Base-by-base conservation (phyloP, 2,329 filamentous ascomycete genomes). In the Fusarium sp. region DNA sequence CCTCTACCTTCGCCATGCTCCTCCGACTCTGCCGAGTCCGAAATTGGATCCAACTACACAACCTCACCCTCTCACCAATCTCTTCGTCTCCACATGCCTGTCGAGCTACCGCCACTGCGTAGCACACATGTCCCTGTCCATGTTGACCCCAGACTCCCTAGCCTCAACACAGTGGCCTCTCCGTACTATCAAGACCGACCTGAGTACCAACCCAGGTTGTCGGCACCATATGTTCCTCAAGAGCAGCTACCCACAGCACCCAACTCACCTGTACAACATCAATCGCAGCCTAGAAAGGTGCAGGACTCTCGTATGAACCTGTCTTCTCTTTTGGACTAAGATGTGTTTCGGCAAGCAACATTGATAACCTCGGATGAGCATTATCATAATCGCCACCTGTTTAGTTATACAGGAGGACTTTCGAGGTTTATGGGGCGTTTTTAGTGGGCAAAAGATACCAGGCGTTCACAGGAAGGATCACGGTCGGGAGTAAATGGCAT, bases 31-130 rank as follows among this genome's bases (percentile, higher is more conserved):
- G 92, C 90, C 4, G 81, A 83, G 49, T 93, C 92, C 1, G 92
- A 96, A 76, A 82, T 83, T 28, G 85, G 86, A 65, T 90, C 89
- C 2, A 83, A 86, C 56, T 87, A 87, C 75, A 89, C 88, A 6
- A 84, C 84, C 30, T 90, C 89, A 13, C 87, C 88, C n/a, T 17
- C 74, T 17, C 73, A 80, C 74, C 74, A 65, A 37, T 59, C 71
- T 80, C 75, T 67, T 59, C 79, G 49, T 75, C 52, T 74, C 79
- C 56, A 77, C 79, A 73, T 78, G 13, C 79, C 80, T 2, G 75
- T 83, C 39, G 80, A 82, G 56, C 74, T 85, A n/a, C 82, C 83
- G 30, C 78, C 76, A 1, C 73, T 79, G 5, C 73, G 70, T 41
- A 48, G 19, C 15, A 39, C 46, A 15, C 39, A 48, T 17, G 26